Conservation (phyloP, 257 asterid genomes). For the Primulina tabacum region DNA sequence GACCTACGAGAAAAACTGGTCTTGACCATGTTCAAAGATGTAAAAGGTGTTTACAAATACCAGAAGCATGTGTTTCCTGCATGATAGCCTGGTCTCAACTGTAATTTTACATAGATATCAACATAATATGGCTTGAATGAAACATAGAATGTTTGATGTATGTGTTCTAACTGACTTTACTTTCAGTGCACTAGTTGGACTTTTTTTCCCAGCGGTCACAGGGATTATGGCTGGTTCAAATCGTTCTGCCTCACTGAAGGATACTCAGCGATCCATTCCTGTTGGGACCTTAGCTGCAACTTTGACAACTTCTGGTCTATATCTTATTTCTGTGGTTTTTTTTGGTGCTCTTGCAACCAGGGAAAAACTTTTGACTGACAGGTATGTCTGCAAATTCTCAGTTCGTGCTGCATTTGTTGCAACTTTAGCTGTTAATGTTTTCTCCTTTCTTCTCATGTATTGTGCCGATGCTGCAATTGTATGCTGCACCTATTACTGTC, state of each 20-base stretch:
- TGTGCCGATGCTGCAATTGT: slow-evolving; percentile 13
- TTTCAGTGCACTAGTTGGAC: slow-evolving; percentile 97
- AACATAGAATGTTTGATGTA: slow-evolving; percentile 15
- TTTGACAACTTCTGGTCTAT: slow-evolving; percentile 69
- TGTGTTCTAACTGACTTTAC: slow-evolving; percentile 43
- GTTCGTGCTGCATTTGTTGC: slow-evolving; percentile 18
- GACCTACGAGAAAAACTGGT: background rate
- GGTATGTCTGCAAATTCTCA: slow-evolving; percentile 40
- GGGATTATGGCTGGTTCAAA: slow-evolving; percentile 99
- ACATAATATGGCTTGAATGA: slow-evolving; percentile 16
- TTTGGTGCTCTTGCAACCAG: slow-evolving; percentile 96
- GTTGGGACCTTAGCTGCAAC: slow-evolving; percentile 95
- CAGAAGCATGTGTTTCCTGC: background rate
- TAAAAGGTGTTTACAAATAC: background rate
- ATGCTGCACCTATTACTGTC: slow-evolving; percentile 5
- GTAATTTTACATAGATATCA: slow-evolving; percentile 7
- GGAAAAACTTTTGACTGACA: slow-evolving; percentile 95
- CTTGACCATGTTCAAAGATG: background rate
- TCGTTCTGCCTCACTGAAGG: slow-evolving; percentile 97
- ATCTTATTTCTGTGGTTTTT: slow-evolving; percentile 69
- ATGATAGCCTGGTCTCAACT: background rate
- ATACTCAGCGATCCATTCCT: slow-evolving; percentile 97
- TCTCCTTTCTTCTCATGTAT: slow-evolving; percentile 1
- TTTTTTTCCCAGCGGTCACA: slow-evolving; percentile 98
- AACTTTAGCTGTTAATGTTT: background rate